Evolutionary conservation across 129 eudicot genomes (phyloP), one percentile per base, ranked within the genome.

Genomic region (Chrysanthemum makinoi): DNA sequence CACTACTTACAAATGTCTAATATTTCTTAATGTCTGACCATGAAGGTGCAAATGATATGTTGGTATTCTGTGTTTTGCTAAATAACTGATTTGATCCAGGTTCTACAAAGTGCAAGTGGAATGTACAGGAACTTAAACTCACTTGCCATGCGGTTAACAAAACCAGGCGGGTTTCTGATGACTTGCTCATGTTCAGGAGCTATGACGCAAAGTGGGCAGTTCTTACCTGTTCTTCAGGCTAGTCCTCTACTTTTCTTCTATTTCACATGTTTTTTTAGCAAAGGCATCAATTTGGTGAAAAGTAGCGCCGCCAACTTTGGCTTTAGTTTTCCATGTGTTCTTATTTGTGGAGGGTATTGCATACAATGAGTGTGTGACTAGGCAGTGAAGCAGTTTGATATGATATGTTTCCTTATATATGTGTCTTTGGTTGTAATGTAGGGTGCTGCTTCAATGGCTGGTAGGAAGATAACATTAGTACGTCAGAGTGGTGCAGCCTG

Each of bases 151-250:
- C 81, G 68, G 82, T 71, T 94, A 63, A 90, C 96, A 15, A 87
- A 82, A 74, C 84, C 76, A 57, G 96, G 96, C n/a, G 96, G 96
- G 47, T 70, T 91, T 62, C 76, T 89, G 54, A 93, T 94, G 98
- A 89, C 98, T 73, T 94, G 98, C 86, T 89, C 98, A 2, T 94
- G 97, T 86, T 94, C 98, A 33, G 96, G 98, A 69, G 98, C 98
- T 68, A 84, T 94, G 97, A 94, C 98, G 47, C 98, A 89, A 78
- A 93, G 98, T 72, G 96, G 98, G 46, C 87, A 51, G 75, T 93
- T 89, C 79, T 73, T 93, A 72, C 74, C 72, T 51, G 67, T 89
- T 66, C 95, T 93, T 20, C 95, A 87, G 96, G 96, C 65, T 66
- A 85, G 89, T 75, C 47, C 48, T 44, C 57, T 47, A 17, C 15